phyloP scores from a whole-genome alignment of 1,284 basidiomycete genomes.

The Tausonia pullulans region DNA sequence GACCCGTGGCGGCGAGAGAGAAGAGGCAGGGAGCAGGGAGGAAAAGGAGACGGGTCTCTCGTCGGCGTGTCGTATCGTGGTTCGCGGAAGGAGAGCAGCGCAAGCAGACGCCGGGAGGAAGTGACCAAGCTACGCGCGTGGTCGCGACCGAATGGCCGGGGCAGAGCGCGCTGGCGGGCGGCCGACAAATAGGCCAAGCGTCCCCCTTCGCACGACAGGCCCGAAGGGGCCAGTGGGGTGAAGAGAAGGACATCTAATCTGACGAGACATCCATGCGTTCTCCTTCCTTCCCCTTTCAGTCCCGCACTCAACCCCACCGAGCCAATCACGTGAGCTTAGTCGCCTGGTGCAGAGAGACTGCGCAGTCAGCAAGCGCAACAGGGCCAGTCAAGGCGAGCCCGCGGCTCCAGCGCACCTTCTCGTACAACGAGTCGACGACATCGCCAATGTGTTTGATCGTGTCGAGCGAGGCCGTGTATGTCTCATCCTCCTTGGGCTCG shows the following conservation, averaged over 20 bases:
- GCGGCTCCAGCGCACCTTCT: conserved; percentile 47
- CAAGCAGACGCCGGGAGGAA: too few relatives aligned
- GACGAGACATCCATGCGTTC: neutral
- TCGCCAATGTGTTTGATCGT: conserved; percentile 82
- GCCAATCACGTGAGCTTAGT: conserved; percentile 1
- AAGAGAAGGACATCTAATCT: too few relatives aligned
- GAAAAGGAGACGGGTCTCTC: too few relatives aligned
- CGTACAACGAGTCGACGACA: conserved; percentile 82
- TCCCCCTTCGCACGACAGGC: neutral
- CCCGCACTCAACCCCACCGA: neutral
- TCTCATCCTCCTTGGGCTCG: conserved; percentile 67
- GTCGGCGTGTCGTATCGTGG: too few relatives aligned
- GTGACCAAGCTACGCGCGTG: too few relatives aligned
- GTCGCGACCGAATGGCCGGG: neutral
- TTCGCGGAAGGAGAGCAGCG: too few relatives aligned
- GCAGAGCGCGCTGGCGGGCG: neutral
- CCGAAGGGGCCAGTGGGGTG: too few relatives aligned
- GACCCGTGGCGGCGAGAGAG: too few relatives aligned
- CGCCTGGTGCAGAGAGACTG: neutral
- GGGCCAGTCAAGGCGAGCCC: neutral
- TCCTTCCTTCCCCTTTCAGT: neutral
- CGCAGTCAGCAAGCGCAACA: neutral
- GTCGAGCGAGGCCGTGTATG: conserved; percentile 75
- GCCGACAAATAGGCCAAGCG: neutral
- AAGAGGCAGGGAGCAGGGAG: too few relatives aligned